Conservation (phyloP, 106 monocot genomes). For the Narthecium ossifragum region DNA sequence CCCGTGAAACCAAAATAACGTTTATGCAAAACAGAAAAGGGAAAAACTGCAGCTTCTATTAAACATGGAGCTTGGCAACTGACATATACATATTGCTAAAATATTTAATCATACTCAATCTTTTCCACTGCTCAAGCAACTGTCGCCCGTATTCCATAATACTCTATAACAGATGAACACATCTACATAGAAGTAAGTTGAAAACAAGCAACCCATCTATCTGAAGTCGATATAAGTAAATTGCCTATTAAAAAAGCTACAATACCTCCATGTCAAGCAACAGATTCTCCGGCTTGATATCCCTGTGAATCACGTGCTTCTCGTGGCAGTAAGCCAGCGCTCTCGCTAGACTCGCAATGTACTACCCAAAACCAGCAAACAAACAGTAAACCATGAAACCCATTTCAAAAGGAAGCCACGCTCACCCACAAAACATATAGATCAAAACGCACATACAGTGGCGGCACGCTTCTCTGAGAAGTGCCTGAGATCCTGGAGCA, state of each 20-base stretch:
- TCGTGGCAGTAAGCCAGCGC: slow-evolving; percentile 81
- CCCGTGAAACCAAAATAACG: no score
- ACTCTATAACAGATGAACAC: no score
- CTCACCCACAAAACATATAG: not conserved
- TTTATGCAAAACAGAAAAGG: no score
- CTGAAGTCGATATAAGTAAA: no score
- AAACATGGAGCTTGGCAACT: no score
- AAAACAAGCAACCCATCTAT: no score
- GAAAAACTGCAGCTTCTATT: no score
- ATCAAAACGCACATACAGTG: slow-evolving; percentile 39
- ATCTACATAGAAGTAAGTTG: no score
- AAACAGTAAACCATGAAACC: not conserved
- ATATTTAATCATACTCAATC: no score
- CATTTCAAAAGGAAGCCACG: not conserved
- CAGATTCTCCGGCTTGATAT: slow-evolving; percentile 97
- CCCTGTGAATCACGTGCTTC: slow-evolving; percentile 94
- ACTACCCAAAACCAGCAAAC: slow-evolving; percentile 33
- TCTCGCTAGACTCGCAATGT: slow-evolving; percentile 71
- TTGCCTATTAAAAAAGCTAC: not conserved
- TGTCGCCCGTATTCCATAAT: no score
- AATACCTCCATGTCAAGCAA: slow-evolving; percentile 80
- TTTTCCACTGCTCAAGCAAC: no score
- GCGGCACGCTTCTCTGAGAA: slow-evolving; percentile 76
- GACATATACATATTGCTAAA: no score
- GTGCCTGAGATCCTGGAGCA: slow-evolving; percentile 44